Conservation (phyloP, 2,329 filamentous ascomycete species). For the Escovopsis sp. region DNA sequence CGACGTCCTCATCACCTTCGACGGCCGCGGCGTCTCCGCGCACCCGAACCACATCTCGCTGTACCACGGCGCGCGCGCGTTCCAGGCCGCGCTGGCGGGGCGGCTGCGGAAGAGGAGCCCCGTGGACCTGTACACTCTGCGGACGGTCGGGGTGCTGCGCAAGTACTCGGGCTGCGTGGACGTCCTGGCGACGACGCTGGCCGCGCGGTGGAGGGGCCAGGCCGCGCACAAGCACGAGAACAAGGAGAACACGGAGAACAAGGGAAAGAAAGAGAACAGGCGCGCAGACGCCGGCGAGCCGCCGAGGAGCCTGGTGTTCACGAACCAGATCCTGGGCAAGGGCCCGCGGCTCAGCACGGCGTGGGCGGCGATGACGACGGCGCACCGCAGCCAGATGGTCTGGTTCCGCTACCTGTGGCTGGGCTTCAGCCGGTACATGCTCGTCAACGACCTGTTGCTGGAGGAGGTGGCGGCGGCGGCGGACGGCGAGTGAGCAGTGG, state of each 20-base stretch:
- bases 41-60: conserved; percentile 92
- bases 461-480: conserved; percentile 18
- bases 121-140: conserved; percentile 75
- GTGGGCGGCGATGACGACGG: conserved; percentile 74
- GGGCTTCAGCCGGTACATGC: conserved; percentile 80
- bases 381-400: conserved; percentile 90
- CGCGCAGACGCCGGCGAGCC: conserved; percentile 14
- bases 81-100: conserved; percentile 48
- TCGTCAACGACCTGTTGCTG: conserved; percentile 70
- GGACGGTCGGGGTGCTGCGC: conserved; percentile 52
- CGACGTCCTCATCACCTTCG: conserved; percentile 83
- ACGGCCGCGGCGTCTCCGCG: conserved; percentile 62
- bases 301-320: conserved; percentile 50
- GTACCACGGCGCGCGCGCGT: conserved; percentile 64
- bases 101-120: conserved; percentile 48
- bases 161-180: conserved; percentile 78
- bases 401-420: conserved; percentile 99
- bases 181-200: conserved; percentile 55
- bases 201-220: conserved; percentile 27
- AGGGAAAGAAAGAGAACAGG: too few relatives aligned
- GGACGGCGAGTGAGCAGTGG: neutral
- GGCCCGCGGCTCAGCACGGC: conserved; percentile 37
- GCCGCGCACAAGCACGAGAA: conserved; percentile 14
- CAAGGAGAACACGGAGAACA: neutral
- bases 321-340: conserved; percentile 52